Base-by-base conservation (phyloP, 2,329 filamentous ascomycete species). In the Leptographium wingfieldii region DNA sequence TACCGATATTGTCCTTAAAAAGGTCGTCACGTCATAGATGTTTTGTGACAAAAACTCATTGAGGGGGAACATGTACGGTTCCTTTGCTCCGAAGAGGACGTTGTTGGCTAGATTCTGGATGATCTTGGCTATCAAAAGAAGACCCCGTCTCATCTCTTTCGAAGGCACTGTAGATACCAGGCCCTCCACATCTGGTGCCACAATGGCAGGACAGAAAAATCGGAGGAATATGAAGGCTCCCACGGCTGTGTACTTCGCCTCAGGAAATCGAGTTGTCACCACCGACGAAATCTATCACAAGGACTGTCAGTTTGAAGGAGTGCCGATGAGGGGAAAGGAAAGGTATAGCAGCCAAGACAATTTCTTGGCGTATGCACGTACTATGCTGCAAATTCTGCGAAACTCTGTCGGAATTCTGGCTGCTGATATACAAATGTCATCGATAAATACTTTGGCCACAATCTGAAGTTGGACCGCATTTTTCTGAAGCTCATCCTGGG, bases 91-190 rank as follows among this genome's bases (percentile, higher is more conserved):
- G 65, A 88, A 88, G 1, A 87, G 74, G 33, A 87, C 84, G 61
- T 88, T 88, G 66, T 88, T 88, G 43, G 85, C 85, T 43, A 88
- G 73, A 66, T 87, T 87, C 65, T 88, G 85, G 27, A 88, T 80
- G 61, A 88, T 81, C 67, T 88, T 88, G 56, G 85, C 84, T 64
- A 88, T 87, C 38, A 88, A 76, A 35, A 88, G 75, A 6, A 88
- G 74, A 4, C 85, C 84, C 59, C 85, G 78, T 22, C 85, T 78
- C 81, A 87, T 85, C 66, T 86, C 84, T 68, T 86, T 87, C 1
- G 84, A 84, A 6, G 84, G 84, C 3, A 81, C 67, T 1, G 74
- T 75, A 19, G 77, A 73, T 22, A 87, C 81, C n/a, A 88, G 73
- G 2, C 83, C 83, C 67, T 87, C 85, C 1, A 78, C 80, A 67